Percentiles rank a stretch among this genome's conserved stretches.
These are phyloP conservation scores for Colletotrichum magnum DNA, from an alignment of 2,329 filamentous ascomycete species.

Conservation along the genomic window DNA sequence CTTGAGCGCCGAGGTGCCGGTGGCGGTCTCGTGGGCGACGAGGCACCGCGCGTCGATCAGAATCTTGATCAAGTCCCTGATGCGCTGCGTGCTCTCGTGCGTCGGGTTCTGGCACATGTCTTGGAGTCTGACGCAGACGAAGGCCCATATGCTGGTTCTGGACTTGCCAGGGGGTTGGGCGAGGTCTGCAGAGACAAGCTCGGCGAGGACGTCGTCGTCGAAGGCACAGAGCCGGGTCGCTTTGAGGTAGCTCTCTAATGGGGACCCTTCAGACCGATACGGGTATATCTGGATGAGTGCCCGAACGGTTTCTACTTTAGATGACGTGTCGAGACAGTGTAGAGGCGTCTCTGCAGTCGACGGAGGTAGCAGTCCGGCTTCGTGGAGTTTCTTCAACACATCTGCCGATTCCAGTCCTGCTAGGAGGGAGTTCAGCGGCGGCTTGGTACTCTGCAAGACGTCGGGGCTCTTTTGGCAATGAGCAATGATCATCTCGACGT, in stretches of 20 bases:
- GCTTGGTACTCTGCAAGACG: background rate
- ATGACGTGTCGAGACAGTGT: background rate
- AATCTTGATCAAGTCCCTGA: background rate
- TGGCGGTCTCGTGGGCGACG: background rate
- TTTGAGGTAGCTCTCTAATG: constrained; percentile 3
- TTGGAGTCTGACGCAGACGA: background rate
- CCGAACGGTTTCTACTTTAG: background rate
- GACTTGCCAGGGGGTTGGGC: background rate
- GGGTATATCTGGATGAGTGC: constrained; percentile 10
- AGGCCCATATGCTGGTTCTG: background rate
- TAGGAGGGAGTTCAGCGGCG: background rate
- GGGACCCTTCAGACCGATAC: background rate
- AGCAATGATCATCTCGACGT: background rate
- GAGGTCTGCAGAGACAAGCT: constrained; percentile 8
- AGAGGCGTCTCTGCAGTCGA: background rate
- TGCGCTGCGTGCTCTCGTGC: background rate
- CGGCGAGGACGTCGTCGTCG: background rate
- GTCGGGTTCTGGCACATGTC: background rate
- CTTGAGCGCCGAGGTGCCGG: background rate
- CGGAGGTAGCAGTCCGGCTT: background rate
- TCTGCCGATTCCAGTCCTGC: background rate
- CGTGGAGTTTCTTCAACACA: constrained; percentile 1
- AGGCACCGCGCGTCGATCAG: constrained; percentile 2
- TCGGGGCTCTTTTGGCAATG: background rate
- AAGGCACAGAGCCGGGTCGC: background rate